These are phyloP conservation scores for Fusarium decemcellulare DNA, from an alignment of 2,329 filamentous ascomycete genomes.

Conservation along the genomic window DNA sequence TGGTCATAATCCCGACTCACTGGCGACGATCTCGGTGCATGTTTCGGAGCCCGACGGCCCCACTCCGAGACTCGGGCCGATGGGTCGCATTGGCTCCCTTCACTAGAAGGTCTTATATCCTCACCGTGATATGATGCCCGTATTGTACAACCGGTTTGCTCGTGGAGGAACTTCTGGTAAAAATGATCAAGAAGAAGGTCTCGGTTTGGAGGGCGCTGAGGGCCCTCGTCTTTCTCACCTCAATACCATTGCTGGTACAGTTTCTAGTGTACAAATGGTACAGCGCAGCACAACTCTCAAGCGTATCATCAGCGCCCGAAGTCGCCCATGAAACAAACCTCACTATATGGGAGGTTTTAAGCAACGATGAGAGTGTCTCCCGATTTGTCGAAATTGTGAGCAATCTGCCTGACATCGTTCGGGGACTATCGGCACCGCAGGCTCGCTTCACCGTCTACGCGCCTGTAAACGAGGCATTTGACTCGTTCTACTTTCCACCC, in stretches of 20 bases:
- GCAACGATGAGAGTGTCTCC: constrained; percentile 11
- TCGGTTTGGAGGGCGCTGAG: constrained; percentile 4
- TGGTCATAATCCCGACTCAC: no score
- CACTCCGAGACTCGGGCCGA: background rate
- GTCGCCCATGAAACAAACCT: background rate
- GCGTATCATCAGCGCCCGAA: background rate
- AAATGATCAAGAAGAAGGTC: background rate
- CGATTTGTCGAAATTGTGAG: constrained; percentile 5
- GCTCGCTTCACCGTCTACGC: constrained; percentile 13
- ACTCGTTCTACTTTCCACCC: constrained; percentile 13
- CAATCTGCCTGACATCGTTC: constrained; percentile 8
- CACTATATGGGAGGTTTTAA: constrained; percentile 9
- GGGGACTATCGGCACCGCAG: constrained; percentile 5
- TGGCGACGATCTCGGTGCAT: background rate
- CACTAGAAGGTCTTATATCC: no score
- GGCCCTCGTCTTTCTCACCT: constrained; percentile 6
- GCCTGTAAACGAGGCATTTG: constrained; percentile 13
- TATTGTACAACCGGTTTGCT: no score
- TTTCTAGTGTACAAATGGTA: constrained; percentile 4
- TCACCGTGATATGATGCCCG: no score
- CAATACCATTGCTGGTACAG: constrained; percentile 1
- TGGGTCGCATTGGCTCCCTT: no score
- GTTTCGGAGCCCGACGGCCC: constrained; percentile 9
- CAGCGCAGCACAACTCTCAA: background rate
- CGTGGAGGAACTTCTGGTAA: no score